A percentile compares a stretch with the other conserved stretches of the same genome.
Evolutionary conservation across 768 basidiomycete species (phyloP).

Genomic region (Gloeopeniophorella convolvens): DNA sequence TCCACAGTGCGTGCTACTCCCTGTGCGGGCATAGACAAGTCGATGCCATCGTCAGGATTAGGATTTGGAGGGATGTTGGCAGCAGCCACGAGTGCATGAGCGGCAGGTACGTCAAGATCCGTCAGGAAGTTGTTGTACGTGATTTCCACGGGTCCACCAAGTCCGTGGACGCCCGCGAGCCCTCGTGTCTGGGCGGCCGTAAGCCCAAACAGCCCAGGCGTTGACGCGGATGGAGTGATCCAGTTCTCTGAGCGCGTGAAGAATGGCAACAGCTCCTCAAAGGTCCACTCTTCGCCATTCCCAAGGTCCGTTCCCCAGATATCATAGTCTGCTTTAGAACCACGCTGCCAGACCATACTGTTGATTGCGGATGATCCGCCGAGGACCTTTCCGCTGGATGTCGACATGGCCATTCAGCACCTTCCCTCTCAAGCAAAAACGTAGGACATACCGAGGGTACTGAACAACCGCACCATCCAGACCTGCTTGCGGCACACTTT

Average conservation of each 20-base stretch:
- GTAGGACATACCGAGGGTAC: constrained; percentile 11
- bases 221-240: constrained; percentile 8
- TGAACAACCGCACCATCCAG: constrained; percentile 13
- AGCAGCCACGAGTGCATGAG: constrained; percentile 13
- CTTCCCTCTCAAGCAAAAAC: not conserved
- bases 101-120: constrained; percentile 16
- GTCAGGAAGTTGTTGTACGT: constrained; percentile 19
- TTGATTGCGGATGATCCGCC: constrained; percentile 19
- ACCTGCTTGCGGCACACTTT: constrained; percentile 16
- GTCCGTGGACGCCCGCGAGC: constrained; percentile 5
- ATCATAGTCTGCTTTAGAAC: constrained; percentile 16
- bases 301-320: constrained; percentile 14
- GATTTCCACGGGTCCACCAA: constrained; percentile 9
- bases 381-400: constrained; percentile 17
- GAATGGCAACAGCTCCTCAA: constrained; percentile 14
- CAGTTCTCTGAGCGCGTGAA: constrained; percentile 17
- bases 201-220: constrained; percentile 7
- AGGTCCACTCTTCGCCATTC: constrained; percentile 17
- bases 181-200: constrained; percentile 8
- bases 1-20: constrained; percentile 17
- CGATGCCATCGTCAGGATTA: constrained; percentile 17
- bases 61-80: constrained; percentile 9
- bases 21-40: constrained; percentile 16
- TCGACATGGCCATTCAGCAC: not conserved
- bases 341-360: constrained; percentile 20